Evolutionary conservation across 805 yeast species (phyloP).

Genomic region (Tetrapisispora pingtungensis): DNA sequence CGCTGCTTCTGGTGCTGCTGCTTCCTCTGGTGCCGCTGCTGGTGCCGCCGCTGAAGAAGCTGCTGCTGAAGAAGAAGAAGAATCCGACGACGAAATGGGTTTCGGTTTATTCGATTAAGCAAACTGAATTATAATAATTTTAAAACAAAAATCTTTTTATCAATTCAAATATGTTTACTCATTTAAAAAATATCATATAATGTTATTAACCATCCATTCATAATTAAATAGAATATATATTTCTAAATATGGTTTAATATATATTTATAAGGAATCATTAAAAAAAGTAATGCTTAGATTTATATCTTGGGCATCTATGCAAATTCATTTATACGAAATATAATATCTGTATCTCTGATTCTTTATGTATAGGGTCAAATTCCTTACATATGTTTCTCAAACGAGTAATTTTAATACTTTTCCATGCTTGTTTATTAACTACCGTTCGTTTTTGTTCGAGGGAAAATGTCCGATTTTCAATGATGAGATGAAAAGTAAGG

Average conservation of each 20-base stretch:
- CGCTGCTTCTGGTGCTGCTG: constrained; percentile 35
- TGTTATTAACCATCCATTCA: constrained; percentile 1
- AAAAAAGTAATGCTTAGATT: too few species aligned
- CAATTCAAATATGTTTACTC: background rate
- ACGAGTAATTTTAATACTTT: too few species aligned
- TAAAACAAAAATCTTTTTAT: background rate
- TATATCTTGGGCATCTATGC: too few species aligned
- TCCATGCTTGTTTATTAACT: too few species aligned
- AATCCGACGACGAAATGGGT: constrained; percentile 83
- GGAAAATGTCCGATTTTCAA: too few species aligned
- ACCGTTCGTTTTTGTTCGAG: too few species aligned
- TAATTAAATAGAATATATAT: constrained; percentile 1
- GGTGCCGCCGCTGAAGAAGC: constrained; percentile 45
- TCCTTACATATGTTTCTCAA: too few species aligned
- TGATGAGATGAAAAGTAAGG: too few species aligned
- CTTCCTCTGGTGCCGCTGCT: constrained; percentile 38
- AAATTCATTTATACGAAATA: too few species aligned
- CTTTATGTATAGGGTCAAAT: too few species aligned
- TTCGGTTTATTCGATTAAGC: constrained; percentile 84
- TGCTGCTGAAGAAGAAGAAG: constrained; percentile 51
- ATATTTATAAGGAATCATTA: constrained; percentile 1
- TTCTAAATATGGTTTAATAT: background rate
- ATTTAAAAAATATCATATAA: constrained; percentile 1
- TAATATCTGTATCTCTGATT: too few species aligned
- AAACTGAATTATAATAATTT: background rate